Conservation (phyloP, 495 filamentous ascomycete genomes). For the Darksidea phi region DNA sequence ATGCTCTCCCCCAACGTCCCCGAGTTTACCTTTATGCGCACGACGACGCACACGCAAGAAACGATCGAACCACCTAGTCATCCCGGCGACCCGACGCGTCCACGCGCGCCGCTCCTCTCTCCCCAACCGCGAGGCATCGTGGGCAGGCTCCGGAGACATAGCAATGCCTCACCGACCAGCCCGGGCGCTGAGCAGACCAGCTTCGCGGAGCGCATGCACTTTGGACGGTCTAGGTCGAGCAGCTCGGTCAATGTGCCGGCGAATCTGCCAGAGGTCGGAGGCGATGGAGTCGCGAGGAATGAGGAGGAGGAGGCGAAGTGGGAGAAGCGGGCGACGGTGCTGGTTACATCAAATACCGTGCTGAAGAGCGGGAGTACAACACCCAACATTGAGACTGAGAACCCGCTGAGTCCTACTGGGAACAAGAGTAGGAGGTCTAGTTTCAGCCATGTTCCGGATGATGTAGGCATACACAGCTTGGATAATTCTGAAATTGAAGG, state of each 20-base stretch:
- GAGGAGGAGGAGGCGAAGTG: constrained; percentile 60
- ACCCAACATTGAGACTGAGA: constrained; percentile 48
- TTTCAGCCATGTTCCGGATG: constrained; percentile 26
- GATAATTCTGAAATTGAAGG: not conserved
- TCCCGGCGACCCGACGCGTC: constrained; percentile 43
- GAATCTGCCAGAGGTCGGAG: constrained; percentile 60
- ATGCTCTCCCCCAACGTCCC: constrained; percentile 50
- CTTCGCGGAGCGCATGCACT: constrained; percentile 69
- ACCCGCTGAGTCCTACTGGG: constrained; percentile 34
- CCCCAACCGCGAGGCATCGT: constrained; percentile 35
- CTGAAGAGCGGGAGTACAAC: constrained; percentile 30
- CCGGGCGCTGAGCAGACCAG: constrained; percentile 37
- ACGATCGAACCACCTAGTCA: constrained; percentile 65
- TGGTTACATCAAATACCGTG: constrained; percentile 65
- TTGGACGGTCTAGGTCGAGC: constrained; percentile 53
- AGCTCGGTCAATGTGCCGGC: constrained; percentile 71
- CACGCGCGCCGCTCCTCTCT: constrained; percentile 24
- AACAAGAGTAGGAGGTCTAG: constrained; percentile 34
- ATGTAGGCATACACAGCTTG: constrained; percentile 25
- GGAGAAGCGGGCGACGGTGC: constrained; percentile 85
- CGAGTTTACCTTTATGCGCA: constrained; percentile 79
- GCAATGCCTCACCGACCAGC: constrained; percentile 40
- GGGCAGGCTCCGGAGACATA: constrained; percentile 48
- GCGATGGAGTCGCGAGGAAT: constrained; percentile 49
- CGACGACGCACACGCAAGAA: constrained; percentile 78